Evolutionary conservation across 2,329 filamentous ascomycete genomes (phyloP).

Genomic region (Endoconidiophora laricicola): DNA sequence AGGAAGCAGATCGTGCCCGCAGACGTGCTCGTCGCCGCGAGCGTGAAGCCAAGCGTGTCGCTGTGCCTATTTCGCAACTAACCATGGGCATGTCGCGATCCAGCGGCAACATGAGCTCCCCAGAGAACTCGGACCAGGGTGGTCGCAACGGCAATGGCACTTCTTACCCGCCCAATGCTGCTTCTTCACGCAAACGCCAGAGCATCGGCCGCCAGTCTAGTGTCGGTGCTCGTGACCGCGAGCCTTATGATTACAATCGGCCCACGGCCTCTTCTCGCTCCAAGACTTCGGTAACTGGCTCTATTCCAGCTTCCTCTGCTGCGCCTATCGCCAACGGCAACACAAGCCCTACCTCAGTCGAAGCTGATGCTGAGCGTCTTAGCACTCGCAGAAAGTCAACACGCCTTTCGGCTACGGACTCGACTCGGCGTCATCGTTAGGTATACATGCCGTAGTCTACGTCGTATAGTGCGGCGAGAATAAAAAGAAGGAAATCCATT

Average conservation of each 20-base stretch:
- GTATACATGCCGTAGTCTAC: neutral
- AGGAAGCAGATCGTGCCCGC: constrained; percentile 27
- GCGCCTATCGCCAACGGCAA: constrained; percentile 4
- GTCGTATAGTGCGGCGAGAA: neutral
- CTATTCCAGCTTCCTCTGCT: constrained; percentile 2
- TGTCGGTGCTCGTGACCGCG: constrained; percentile 10
- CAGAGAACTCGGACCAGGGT: constrained; percentile 5
- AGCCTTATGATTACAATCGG: constrained; percentile 4
- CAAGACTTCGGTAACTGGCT: constrained; percentile 1
- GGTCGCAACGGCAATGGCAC: constrained; percentile 1
- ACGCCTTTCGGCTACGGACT: constrained; percentile 3
- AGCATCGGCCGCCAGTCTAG: constrained; percentile 6
- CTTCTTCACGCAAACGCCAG: constrained; percentile 6
- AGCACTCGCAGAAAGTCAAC: constrained; percentile 5
- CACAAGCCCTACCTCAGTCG: constrained; percentile 8
- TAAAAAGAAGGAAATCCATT: neutral
- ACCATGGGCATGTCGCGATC: constrained; percentile 5
- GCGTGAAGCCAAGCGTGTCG: constrained; percentile 30
- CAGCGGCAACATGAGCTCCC: neutral
- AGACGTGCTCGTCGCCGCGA: constrained; percentile 16
- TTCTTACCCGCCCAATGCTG: constrained; percentile 8
- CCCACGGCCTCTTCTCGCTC: constrained; percentile 5
- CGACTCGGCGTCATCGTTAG: constrained; percentile 11
- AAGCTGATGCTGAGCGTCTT: constrained; percentile 4
- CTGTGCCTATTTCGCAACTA: constrained; percentile 37